Evolutionary conservation across 139 green algal genomes (phyloP).

Genomic region (Haematococcus lacustris): DNA sequence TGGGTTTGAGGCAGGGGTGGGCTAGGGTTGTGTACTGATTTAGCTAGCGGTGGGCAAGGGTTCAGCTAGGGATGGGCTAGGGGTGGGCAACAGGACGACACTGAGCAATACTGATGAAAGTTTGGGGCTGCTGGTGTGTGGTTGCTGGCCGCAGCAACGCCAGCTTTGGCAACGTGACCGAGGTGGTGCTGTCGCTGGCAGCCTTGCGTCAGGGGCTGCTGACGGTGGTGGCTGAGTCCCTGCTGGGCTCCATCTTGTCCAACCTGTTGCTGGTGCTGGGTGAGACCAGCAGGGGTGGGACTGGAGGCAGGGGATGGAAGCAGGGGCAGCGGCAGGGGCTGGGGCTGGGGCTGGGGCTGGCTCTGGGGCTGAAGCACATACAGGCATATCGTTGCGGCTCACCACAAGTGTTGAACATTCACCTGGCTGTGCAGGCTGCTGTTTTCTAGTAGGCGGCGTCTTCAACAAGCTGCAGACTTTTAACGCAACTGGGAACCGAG

Average conservation of each 20-base stretch:
- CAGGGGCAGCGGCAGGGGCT: not conserved
- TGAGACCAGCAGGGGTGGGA: constrained; percentile 12
- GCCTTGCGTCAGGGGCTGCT: constrained; percentile 49
- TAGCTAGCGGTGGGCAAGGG: not conserved
- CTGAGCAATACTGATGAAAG: not conserved
- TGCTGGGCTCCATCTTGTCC: constrained; percentile 81
- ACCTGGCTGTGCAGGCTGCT: constrained; percentile 51
- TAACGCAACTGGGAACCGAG: constrained; percentile 43
- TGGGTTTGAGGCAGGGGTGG: no score
- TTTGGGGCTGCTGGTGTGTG: not conserved
- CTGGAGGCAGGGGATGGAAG: not conserved
- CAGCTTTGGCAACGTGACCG: constrained; percentile 29
- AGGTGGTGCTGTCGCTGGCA: constrained; percentile 86
- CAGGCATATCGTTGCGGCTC: not conserved
- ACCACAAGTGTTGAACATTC: not conserved
- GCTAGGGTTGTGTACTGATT: not conserved
- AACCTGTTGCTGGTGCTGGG: constrained; percentile 89
- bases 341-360: not conserved
- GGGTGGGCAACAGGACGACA: not conserved
- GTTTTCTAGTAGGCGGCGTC: constrained; percentile 77
- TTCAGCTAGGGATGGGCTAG: not conserved
- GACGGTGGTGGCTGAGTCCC: constrained; percentile 67
- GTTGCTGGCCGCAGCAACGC: constrained; percentile 22
- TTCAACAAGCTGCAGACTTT: constrained; percentile 70
- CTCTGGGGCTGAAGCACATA: not conserved